Conservation (phyloP, 305 asterid species). For the Fraxinus dipetala region DNA sequence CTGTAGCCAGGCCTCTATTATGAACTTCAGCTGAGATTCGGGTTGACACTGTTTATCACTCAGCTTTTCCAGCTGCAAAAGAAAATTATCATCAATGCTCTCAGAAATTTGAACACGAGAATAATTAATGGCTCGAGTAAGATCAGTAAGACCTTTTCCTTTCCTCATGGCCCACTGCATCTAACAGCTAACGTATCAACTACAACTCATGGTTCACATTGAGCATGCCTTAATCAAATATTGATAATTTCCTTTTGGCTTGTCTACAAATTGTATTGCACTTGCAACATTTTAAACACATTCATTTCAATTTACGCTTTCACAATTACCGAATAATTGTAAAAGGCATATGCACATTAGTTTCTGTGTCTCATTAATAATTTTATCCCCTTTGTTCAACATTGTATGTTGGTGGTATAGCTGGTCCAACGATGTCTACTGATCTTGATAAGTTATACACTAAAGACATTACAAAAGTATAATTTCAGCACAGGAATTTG, state of each 20-base stretch:
- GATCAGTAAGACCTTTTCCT: not conserved
- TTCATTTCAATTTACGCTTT: not conserved
- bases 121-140: not conserved
- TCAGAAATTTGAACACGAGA: not conserved
- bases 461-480: not conserved
- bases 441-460: not conserved
- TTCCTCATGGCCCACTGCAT: not conserved
- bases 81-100: constrained; percentile 20
- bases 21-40: constrained; percentile 89
- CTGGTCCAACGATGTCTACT: not conserved
- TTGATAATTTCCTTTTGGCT: not conserved
- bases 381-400: not conserved
- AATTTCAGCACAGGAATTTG: not conserved
- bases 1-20: constrained; percentile 95
- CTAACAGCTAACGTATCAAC: not conserved
- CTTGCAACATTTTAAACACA: not conserved
- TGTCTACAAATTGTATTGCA: not conserved
- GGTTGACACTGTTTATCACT: constrained; percentile 87
- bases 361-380: not conserved
- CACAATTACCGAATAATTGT: not conserved
- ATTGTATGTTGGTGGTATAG: not conserved
- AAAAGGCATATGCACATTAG: not conserved
- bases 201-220: not conserved
- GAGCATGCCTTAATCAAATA: not conserved
- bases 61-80: constrained; percentile 76